Base-by-base conservation (phyloP, 495 filamentous ascomycete genomes). In the Aspergillus coremiiformis region DNA sequence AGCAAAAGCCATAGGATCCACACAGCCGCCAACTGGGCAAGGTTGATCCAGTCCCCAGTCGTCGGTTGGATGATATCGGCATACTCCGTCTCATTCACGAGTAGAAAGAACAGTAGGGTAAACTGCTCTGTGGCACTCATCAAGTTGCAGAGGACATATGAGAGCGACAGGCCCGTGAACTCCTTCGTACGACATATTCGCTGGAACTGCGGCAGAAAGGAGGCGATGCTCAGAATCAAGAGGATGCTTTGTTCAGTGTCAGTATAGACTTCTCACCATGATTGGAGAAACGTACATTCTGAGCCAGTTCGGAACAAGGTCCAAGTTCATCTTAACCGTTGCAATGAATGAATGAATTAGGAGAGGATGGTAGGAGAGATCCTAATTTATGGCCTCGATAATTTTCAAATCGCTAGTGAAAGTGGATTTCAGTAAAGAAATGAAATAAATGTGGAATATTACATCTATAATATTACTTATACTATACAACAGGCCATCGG, bases 141-240 rank as follows among this genome's bases (percentile, higher is more conserved):
- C 19, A 55, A 33, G 12, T 55, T 51, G 22, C 35, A 47, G 0
- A 55, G 15, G 32, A 55, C 42, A 47, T 47, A 51, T 32, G 35
- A 30, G 68, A 67, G 23, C 64, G 61, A 65, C 68, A 65, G 44
- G 43, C 49, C 49, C 11, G 21, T 6, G 27, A 29, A 44, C 39
- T 8, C 11, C 19, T 52, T 45, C 22, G 20, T 43, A 5, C 27
- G 35, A 3, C 11, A 22, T 20, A 52, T 5, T 22, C 24, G 24
- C 3, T 26, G 20, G 5, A 52, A 32, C 39, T 52, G 49, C 4
- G 49, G 49, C 4, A 45, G 9, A 32, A 52, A 52, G 42, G 49
- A 52, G 49, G 30, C n/a, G 3, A 32, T n/a, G 1, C 8, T 52
- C 23, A 52, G 23, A 43, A 45, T 6, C 29, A 32, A 12, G 29